phyloP scores from a whole-genome alignment of 176 grass and related monocot genomes.

The Eremochloa ophiuroides region DNA sequence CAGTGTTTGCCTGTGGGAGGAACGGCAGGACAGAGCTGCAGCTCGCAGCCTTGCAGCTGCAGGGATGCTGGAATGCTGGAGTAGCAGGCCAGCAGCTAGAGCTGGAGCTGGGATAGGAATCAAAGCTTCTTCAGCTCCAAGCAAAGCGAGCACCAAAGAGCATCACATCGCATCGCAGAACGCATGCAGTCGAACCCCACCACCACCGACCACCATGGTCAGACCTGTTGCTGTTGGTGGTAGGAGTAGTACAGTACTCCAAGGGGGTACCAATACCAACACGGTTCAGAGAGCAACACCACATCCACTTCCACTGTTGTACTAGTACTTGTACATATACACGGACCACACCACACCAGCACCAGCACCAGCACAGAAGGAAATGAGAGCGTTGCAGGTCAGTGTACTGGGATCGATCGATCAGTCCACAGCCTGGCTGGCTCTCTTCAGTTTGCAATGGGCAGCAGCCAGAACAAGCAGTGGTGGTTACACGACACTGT shows the following conservation, averaged over 20 bases:
- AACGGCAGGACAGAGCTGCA: constrained; percentile 32
- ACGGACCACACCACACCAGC: background rate
- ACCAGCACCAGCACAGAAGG: background rate
- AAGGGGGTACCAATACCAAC: constrained; percentile 18
- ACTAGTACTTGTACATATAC: too few species aligned
- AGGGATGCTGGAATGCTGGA: constrained; percentile 13
- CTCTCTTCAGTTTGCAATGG: constrained; percentile 16
- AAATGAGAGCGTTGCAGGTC: background rate
- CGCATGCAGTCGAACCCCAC: background rate
- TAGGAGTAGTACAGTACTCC: background rate
- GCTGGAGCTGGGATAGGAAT: too few species aligned
- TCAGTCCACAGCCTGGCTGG: background rate
- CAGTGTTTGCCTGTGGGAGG: constrained; percentile 50
- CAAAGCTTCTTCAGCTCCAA: constrained; percentile 73
- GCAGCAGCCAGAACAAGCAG: background rate
- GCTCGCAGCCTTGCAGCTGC: background rate
- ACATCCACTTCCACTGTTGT: background rate
- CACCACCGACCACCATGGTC: constrained; percentile 17
- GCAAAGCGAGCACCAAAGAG: constrained; percentile 38
- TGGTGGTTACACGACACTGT: background rate
- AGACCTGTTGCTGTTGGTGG: constrained; percentile 33
- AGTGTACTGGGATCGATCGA: background rate
- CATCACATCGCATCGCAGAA: constrained; percentile 5
- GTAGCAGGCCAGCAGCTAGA: background rate
- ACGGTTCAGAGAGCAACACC: constrained; percentile 12